Conservation (phyloP, 495 filamentous ascomycete species). For the Xylaria telfairii region DNA sequence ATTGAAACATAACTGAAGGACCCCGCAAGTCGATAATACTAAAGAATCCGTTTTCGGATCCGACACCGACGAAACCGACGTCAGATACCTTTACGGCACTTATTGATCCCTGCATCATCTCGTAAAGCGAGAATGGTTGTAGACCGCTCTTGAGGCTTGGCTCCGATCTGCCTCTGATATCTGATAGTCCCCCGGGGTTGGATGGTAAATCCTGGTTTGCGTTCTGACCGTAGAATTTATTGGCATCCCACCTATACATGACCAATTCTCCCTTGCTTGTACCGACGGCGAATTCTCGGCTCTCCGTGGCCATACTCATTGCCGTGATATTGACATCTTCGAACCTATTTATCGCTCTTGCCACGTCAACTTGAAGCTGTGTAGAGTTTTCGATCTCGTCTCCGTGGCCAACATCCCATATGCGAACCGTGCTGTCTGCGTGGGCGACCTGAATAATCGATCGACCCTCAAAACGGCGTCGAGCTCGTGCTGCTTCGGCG, state of each 20-base stretch:
- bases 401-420: conserved; percentile 89
- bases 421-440: conserved; percentile 81
- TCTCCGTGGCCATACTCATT: conserved; percentile 75
- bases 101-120: conserved; percentile 80
- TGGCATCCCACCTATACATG: conserved; percentile 85
- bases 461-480: conserved; percentile 78
- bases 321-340: conserved; percentile 76
- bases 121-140: conserved; percentile 77
- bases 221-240: conserved; percentile 66
- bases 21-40: conserved; percentile 86
- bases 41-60: conserved; percentile 79
- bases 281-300: conserved; percentile 85
- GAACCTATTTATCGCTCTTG: conserved; percentile 79
- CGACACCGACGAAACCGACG: conserved; percentile 88
- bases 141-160: conserved; percentile 82
- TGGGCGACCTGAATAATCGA: conserved; percentile 84
- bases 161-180: conserved; percentile 76
- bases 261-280: conserved; percentile 81
- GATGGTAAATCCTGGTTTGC: conserved; percentile 48
- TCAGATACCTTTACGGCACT: conserved; percentile 82
- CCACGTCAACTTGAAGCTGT: conserved; percentile 83
- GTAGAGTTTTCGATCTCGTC: conserved; percentile 91
- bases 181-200: conserved; percentile 68
- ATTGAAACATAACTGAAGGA: conserved; percentile 82
- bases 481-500: conserved; percentile 65